Percentiles rank a stretch among this genome's conserved stretches.
Evolutionary conservation across 2,329 filamentous ascomycete genomes (phyloP).

Genomic region (Claviceps sp.): DNA sequence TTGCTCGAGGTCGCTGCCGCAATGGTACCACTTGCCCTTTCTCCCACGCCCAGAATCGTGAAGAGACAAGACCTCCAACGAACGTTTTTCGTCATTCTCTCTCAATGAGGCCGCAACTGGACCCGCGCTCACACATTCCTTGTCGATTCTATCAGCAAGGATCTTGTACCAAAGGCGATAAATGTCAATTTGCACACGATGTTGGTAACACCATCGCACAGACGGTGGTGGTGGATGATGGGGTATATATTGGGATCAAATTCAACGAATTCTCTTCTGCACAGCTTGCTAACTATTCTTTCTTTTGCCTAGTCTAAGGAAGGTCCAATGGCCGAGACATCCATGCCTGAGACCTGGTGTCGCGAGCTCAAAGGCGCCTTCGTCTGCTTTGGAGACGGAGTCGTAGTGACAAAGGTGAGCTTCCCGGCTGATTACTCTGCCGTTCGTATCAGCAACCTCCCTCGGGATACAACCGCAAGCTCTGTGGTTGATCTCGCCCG

Average conservation of each 20-base stretch:
- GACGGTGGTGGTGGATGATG: background rate
- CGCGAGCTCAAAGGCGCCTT: conserved; percentile 11
- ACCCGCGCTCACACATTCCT: background rate
- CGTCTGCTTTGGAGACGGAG: conserved; percentile 20
- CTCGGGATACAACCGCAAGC: conserved; percentile 5
- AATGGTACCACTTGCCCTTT: background rate
- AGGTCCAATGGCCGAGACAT: background rate
- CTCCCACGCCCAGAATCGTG: background rate
- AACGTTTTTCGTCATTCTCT: background rate
- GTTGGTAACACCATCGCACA: background rate
- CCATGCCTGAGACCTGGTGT: background rate
- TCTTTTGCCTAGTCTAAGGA: background rate
- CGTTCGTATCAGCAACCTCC: conserved; percentile 19
- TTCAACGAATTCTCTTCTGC: background rate
- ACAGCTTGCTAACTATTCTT: background rate
- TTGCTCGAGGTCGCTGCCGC: background rate
- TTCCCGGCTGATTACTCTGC: conserved; percentile 24
- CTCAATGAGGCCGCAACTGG: background rate
- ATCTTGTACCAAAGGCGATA: background rate
- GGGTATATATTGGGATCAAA: background rate
- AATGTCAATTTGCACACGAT: background rate
- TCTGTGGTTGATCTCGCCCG: conserved; percentile 12
- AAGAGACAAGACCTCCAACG: background rate
- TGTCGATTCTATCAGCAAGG: background rate
- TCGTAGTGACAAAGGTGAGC: conserved; percentile 13